Percentiles rank a stretch among this genome's conserved stretches.
These are phyloP conservation scores for Colletotrichum melonis DNA, from an alignment of 2,329 filamentous ascomycete genomes.

Conservation along the genomic window DNA sequence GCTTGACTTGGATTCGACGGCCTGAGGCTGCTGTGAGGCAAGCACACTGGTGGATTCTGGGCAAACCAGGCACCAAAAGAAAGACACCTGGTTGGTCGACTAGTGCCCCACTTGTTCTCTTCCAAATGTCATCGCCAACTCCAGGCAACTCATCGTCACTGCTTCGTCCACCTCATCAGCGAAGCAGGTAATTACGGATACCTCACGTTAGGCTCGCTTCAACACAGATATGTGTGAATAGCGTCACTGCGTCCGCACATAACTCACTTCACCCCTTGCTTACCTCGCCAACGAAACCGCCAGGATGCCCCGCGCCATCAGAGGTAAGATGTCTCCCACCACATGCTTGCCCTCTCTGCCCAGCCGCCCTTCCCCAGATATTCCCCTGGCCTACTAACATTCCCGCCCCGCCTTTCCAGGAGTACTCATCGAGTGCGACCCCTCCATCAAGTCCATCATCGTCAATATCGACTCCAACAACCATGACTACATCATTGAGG, in stretches of 20 bases:
- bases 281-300: conserved; percentile 35
- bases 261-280: too few species aligned
- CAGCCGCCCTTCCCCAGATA: conserved; percentile 11
- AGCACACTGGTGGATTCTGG: background rate
- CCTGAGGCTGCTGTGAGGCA: background rate
- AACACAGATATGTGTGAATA: background rate
- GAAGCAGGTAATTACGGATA: background rate
- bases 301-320: conserved; percentile 66
- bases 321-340: conserved; percentile 52
- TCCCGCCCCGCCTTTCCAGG: conserved; percentile 53
- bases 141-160: background rate
- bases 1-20: background rate
- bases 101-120: background rate
- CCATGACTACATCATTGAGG: conserved; percentile 82
- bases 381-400: conserved; percentile 23
- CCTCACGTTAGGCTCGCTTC: background rate
- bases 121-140: background rate
- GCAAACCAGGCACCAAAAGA: background rate
- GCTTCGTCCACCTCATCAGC: background rate
- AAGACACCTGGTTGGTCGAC: background rate
- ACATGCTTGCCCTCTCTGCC: background rate
- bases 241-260: background rate
- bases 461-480: conserved; percentile 77
- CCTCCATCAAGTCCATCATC: conserved; percentile 89
- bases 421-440: conserved; percentile 83